Evolutionary conservation across 2,329 filamentous ascomycete genomes (phyloP).

Genomic region (Penicillium sp.): DNA sequence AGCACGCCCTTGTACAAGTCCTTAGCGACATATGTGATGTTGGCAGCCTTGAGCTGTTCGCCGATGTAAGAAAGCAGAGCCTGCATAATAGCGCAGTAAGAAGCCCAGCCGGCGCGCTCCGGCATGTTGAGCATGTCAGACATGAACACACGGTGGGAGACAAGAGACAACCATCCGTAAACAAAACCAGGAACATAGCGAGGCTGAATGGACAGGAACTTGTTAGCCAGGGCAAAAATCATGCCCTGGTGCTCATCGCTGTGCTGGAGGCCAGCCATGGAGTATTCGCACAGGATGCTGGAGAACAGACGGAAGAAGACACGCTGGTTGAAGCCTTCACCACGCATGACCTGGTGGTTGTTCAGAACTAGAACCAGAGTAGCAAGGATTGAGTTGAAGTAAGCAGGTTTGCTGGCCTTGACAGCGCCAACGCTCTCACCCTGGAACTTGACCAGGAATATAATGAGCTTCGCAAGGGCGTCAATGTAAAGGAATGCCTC

Average conservation of each 20-base stretch:
- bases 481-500: conserved; percentile 67
- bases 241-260: conserved; percentile 65
- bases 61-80: conserved; percentile 71
- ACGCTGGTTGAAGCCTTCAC: conserved; percentile 79
- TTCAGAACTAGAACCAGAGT: conserved; percentile 79
- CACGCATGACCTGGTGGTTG: conserved; percentile 77
- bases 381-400: conserved; percentile 74
- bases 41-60: conserved; percentile 72
- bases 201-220: conserved; percentile 72
- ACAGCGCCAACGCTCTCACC: conserved; percentile 59
- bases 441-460: conserved; percentile 71
- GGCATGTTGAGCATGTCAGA: conserved; percentile 70
- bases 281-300: conserved; percentile 73
- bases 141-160: conserved; percentile 83
- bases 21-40: conserved; percentile 67
- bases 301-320: conserved; percentile 91
- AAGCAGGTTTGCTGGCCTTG: conserved; percentile 63
- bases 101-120: conserved; percentile 69
- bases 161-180: conserved; percentile 78
- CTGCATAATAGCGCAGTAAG: conserved; percentile 71
- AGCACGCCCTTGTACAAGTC: conserved; percentile 81
- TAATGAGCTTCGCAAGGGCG: conserved; percentile 76
- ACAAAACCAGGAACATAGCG: conserved; percentile 75
- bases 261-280: conserved; percentile 57
- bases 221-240: conserved; percentile 67